Evolutionary conservation across 192 early-diverging fungal genomes (phyloP).

Genomic region (Coemansia sp.): DNA sequence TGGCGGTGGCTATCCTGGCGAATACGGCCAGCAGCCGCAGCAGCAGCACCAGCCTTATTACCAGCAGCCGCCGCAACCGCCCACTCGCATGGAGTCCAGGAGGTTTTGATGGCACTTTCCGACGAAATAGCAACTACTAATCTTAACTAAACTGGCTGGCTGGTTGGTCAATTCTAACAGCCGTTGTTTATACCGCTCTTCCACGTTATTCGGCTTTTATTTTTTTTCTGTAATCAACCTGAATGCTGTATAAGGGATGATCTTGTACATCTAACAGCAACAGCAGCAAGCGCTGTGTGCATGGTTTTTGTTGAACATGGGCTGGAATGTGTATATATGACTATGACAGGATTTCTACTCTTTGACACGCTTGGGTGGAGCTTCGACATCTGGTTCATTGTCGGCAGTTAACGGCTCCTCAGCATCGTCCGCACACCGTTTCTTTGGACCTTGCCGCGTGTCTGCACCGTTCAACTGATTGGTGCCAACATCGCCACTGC

Average conservation of each 20-base stretch:
- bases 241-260: too few species aligned
- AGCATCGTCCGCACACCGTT: neutral
- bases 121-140: too few species aligned
- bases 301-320: too few species aligned
- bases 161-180: too few species aligned
- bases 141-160: too few species aligned
- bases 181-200: too few species aligned
- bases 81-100: conserved; percentile 4
- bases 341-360: neutral
- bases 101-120: too few species aligned
- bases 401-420: neutral
- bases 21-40: neutral
- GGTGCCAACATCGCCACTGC: neutral
- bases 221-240: too few species aligned
- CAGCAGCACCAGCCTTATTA: too few species aligned
- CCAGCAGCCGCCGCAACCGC: neutral
- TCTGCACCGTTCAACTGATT: neutral
- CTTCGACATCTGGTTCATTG: neutral
- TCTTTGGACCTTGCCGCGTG: neutral
- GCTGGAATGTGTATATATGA: neutral
- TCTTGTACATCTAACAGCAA: too few species aligned
- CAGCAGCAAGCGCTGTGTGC: too few species aligned
- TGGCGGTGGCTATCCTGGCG: neutral
- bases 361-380: neutral
- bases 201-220: too few species aligned